A percentile compares a stretch with the other conserved stretches of the same genome.
These are phyloP conservation scores for Gynandropsis gynandra DNA, from an alignment of 345 rosid species.

Conservation along the genomic window DNA sequence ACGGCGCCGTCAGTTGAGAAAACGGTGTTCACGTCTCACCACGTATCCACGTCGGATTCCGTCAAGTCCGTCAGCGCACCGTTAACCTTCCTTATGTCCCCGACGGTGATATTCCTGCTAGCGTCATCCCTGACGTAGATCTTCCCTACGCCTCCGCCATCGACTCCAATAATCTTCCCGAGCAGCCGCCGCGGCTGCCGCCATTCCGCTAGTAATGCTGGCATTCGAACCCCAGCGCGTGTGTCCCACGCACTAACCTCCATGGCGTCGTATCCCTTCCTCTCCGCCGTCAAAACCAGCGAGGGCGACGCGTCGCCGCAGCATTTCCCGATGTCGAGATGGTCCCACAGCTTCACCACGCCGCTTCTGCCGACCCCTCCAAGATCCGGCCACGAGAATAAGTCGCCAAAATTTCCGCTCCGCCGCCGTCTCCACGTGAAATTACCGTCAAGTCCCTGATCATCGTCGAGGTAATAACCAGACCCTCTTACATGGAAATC, in stretches of 20 bases:
- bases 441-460: no score
- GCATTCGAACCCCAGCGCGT: no score
- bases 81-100: slow-evolving; percentile 49
- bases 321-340: slow-evolving; percentile 15
- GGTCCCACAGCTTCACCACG: slow-evolving; percentile 27
- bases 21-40: slow-evolving; percentile 66
- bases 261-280: slow-evolving; percentile 17
- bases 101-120: slow-evolving; percentile 34
- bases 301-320: no score
- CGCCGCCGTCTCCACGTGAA: no score
- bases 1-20: background rate
- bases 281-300: no score
- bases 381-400: slow-evolving; percentile 31
- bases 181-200: slow-evolving; percentile 23
- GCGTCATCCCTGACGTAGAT: slow-evolving; percentile 44
- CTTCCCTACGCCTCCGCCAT: slow-evolving; percentile 31
- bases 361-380: slow-evolving; percentile 15
- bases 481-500: no score
- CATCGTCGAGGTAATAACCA: no score
- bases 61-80: slow-evolving; percentile 38
- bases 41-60: slow-evolving; percentile 33
- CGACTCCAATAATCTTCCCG: slow-evolving; percentile 31
- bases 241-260: no score
- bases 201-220: no score
- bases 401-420: no score